Evolutionary conservation across 805 yeast genomes (phyloP).

Genomic region (Komagataella pseudopastoris): DNA sequence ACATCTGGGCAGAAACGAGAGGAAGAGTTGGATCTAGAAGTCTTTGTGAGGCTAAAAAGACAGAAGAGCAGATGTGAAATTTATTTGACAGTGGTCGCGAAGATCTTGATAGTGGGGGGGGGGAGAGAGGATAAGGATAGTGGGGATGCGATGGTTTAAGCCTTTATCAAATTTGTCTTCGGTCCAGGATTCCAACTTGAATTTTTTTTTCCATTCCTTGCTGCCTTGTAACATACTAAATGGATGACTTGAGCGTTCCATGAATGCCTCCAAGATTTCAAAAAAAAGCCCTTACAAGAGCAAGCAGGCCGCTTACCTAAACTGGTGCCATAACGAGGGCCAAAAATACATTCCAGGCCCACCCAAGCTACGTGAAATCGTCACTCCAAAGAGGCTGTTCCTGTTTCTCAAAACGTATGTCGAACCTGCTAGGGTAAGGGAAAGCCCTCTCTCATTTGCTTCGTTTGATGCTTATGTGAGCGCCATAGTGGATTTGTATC

Average conservation of each 20-base stretch:
- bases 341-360: not conserved
- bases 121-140: not conserved
- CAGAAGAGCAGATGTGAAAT: not conserved
- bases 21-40: not conserved
- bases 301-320: not conserved
- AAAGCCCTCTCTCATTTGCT: conserved; percentile 2
- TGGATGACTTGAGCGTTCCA: not conserved
- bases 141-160: not conserved
- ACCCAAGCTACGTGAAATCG: not conserved
- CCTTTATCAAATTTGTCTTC: not conserved
- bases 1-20: not conserved
- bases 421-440: conserved; percentile 1
- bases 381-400: conserved; percentile 3
- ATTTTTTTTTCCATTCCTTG: not conserved
- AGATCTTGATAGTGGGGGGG: not conserved
- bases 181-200: not conserved
- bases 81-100: not conserved
- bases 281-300: not conserved
- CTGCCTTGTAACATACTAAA: not conserved
- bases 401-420: not conserved
- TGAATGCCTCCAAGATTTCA: not conserved
- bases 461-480: conserved; percentile 5
- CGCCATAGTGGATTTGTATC: conserved; percentile 3
- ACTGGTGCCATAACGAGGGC: not conserved
- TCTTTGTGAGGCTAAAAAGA: not conserved